These are phyloP conservation scores for Pythium utonaiense DNA, from an alignment of 352 stramenopile genomes.

Conservation along the genomic window DNA sequence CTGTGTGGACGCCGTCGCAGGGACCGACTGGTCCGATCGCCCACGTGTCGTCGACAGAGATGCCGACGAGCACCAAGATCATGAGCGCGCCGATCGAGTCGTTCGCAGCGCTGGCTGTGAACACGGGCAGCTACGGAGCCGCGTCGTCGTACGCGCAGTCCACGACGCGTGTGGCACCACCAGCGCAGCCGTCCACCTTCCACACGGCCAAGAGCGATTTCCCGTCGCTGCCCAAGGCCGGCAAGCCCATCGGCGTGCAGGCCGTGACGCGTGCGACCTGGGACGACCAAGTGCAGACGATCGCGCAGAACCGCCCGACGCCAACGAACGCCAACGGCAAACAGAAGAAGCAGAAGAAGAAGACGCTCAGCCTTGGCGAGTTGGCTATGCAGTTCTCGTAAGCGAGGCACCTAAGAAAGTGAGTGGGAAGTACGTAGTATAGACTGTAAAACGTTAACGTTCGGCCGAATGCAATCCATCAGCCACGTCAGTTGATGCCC, in stretches of 20 bases:
- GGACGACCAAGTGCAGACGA: constrained; percentile 72
- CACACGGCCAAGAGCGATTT: constrained; percentile 72
- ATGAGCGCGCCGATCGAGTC: constrained; percentile 49
- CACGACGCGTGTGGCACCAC: constrained; percentile 26
- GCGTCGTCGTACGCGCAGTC: constrained; percentile 40
- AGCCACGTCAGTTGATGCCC: constrained; percentile 31
- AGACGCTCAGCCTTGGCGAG: constrained; percentile 71
- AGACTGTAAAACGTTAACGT: constrained; percentile 1
- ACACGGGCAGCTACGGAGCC: constrained; percentile 10
- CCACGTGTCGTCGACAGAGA: constrained; percentile 20
- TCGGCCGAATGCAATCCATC: background rate
- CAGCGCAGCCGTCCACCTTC: constrained; percentile 30
- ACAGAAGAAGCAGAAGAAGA: constrained; percentile 89
- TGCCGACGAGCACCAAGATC: constrained; percentile 53
- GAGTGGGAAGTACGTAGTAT: constrained; percentile 1
- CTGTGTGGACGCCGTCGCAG: constrained; percentile 20
- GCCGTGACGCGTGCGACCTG: constrained; percentile 76
- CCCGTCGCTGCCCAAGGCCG: constrained; percentile 59
- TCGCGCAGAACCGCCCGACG: constrained; percentile 52
- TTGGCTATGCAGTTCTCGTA: constrained; percentile 83
- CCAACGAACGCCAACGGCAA: constrained; percentile 9
- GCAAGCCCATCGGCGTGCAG: constrained; percentile 57
- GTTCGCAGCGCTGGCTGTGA: constrained; percentile 43
- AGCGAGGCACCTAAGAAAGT: too few species aligned
- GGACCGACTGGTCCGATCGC: constrained; percentile 6